Evolutionary conservation across 108 stramenopile species (phyloP), one percentile per base, ranked within the genome.

Genomic region (Discostella stelligeroides): DNA sequence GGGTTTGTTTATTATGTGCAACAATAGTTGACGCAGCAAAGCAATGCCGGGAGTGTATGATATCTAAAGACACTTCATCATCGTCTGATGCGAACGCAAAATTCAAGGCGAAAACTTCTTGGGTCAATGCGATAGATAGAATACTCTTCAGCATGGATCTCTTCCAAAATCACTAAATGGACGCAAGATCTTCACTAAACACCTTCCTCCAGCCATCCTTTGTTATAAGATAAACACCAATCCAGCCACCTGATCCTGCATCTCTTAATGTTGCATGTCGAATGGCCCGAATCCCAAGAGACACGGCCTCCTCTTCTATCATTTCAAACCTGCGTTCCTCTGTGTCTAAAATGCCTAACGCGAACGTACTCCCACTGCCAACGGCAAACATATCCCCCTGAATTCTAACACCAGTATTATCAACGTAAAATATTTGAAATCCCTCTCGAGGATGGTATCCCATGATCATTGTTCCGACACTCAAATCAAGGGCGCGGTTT

Each of bases 401-500:
- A 29, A 92, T 90, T 39, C 94, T 70, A 14, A 83, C 76, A 15
- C 94, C 94, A 0, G 86, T 82, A 47, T 95, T 86, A 67, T 92
- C 91, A 46, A 90, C 86, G 61, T 95, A 95, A 69, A 83, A 95
- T n/a, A 95, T 91, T 24, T 73, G 72, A 15, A 89, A 89, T 0
- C 70, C 76, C 58, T 92, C 87, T 18, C 70, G 45, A 4, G 64
- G 66, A 63, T 80, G 51, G 47, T 73, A 90, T 15, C 91, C 91
- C 89, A 92, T 88, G 23, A 95, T 90, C 95, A 95, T 95, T 39
- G 92, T 95, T 29, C 95, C 95, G 14, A 95, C 84, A 57, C 85
- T 86, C 48, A 92, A 66, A 34, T 84, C 84, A 20, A 75, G 39
- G 6, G 60, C 79, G 41, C 88, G 77, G 60, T 80, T 76, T 38